Base-by-base conservation (phyloP, 495 filamentous ascomycete species). In the Talaromyces adpressus region DNA sequence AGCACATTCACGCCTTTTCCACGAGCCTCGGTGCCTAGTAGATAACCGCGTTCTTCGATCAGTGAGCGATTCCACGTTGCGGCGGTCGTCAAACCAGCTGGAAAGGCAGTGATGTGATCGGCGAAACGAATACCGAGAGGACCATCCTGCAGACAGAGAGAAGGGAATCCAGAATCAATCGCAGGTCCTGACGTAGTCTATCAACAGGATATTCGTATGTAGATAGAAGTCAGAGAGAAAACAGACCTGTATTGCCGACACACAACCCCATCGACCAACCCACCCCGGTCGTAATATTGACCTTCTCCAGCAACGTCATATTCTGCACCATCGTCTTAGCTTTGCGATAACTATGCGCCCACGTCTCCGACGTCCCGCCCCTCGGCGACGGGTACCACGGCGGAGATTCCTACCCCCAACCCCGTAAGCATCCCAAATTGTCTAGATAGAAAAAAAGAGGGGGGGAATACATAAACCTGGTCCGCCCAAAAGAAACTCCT, bases 191-290 rank as follows among this genome's bases (percentile, higher is more conserved):
- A 45, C 4, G 1, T 2, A 30, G 3, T n/a, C 14, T 8, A 6
- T 64, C 18, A 61, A 45, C 57, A 49, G 0, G 36, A 39, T 11
- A 18, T 62, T 8, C 66, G 57, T 16, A 27, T 45, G 12, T 32
- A 25, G 61, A 4, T 32, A 25, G 61, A 4, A 41, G 32, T 4
- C 39, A 20, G 34, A n/a, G 9, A 1, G 51, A 51, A 34, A 25
- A 32, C 67, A 23, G 66, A 79, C 79, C 79, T 6, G 92, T 97
- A 72, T 96, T 97, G 18, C 93, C 94, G 5, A 98, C 92, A 62
- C 92, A 94, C 56, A 92, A 79, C 0, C 89, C 91, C 88, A 93
- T 93, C 71, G 83, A 78, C 93, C 93, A 97, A 7, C 94, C 93
- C 0, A 86, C 92, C 0, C 93, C 93, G 0, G 93, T 96, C 0